Base-by-base conservation (phyloP, 352 stramenopile species). In the Thraustotheca clavata region DNA sequence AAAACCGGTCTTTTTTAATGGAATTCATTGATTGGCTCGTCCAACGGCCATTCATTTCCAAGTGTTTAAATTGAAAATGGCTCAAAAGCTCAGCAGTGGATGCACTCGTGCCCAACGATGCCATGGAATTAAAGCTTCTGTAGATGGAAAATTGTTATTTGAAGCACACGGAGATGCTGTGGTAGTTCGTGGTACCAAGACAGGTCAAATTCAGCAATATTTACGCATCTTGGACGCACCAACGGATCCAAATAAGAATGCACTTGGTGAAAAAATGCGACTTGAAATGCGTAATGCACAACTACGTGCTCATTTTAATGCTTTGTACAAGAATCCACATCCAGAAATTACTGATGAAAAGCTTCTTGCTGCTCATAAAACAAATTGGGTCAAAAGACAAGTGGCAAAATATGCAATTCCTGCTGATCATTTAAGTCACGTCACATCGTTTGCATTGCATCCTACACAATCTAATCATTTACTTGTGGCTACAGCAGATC, bases 61-160 rank as follows among this genome's bases (percentile, higher is more conserved):
- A 14, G 22, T 22, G 14, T 50, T 14, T 50, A 27, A n/a, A 22
- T 18, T 54, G 31, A 29, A 52, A 29, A 47, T 48, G 35, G 57
- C 36, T 33, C 57, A 65, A 22, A 65, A 65, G 31, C 57, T 65
- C 57, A 65, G 36, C 36, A 65, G 57, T 34, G 57, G 36, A 22
- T 54, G 36, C 14, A 65, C 57, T 22, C 57, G 57, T 24, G 57
- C 57, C 7, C 57, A 65, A 32, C 35, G 57, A 5, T 65, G 57
- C 57, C 36, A 46, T 20, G 57, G 57, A n/a, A 65, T 91, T 46
- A 60, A 75, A 39, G 89, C 88, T 62, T 87, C 84, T 14, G 46
- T 66, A 2, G 80, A 91, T 65, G 82, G 77, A 18, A 85, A 79
- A 66, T 83, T 83, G 66, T 69, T 93, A 27, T 93, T 91, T 73